A percentile compares a stretch with the other conserved stretches of the same genome.
Conservation (phyloP, 1,139 yeast genomes). For the Pichia sp. region DNA sequence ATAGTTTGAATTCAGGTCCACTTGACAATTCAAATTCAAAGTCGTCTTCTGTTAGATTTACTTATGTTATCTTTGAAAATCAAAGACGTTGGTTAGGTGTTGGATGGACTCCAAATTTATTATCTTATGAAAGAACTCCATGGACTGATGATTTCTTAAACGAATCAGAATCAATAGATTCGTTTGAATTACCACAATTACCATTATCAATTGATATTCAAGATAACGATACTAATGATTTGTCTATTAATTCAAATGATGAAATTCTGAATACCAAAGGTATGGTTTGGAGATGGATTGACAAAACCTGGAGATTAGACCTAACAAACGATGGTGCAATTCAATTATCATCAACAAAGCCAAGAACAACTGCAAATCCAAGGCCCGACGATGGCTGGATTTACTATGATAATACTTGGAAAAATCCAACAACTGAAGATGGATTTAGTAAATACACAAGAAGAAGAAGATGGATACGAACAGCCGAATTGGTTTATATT, state of each 20-base stretch:
- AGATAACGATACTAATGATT: slow-evolving; percentile 37
- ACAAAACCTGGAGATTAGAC: slow-evolving; percentile 85
- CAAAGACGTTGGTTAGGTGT: slow-evolving; percentile 97
- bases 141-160: slow-evolving; percentile 96
- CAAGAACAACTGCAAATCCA: slow-evolving; percentile 75
- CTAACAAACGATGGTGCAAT: slow-evolving; percentile 83
- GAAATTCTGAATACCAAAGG: slow-evolving; percentile 30
- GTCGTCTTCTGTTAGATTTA: slow-evolving; percentile 61
- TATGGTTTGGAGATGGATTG: slow-evolving; percentile 92
- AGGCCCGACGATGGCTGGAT: slow-evolving; percentile 76
- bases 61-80: slow-evolving; percentile 90
- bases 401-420: slow-evolving; percentile 91
- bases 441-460: slow-evolving; percentile 87
- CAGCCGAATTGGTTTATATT: slow-evolving; percentile 66
- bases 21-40: slow-evolving; percentile 19
- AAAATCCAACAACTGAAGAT: slow-evolving; percentile 81
- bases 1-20: slow-evolving; percentile 4
- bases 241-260: neutral
- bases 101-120: slow-evolving; percentile 91
- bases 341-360: slow-evolving; percentile 56
- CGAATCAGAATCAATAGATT: slow-evolving; percentile 71
- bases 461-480: slow-evolving; percentile 90
- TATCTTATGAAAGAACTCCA: slow-evolving; percentile 88
- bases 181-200: slow-evolving; percentile 68
- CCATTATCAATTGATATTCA: slow-evolving; percentile 14